These are phyloP conservation scores for Adansonia grandidieri DNA, from an alignment of 441 rosid genomes.

Conservation along the genomic window DNA sequence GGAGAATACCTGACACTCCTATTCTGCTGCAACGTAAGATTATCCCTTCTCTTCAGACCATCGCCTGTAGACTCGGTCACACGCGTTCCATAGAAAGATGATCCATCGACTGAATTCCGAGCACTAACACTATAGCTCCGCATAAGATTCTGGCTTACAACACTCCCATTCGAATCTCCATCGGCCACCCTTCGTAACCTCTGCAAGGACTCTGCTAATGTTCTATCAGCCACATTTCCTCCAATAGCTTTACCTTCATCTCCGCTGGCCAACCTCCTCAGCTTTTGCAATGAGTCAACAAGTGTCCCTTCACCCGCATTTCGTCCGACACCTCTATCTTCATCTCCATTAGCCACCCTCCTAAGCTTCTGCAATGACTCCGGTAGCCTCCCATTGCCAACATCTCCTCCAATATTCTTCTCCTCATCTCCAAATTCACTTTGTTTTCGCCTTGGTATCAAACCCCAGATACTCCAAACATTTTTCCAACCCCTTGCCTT, in stretches of 20 bases:
- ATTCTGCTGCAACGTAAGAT: slow-evolving; percentile 35
- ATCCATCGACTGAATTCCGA: slow-evolving; percentile 37
- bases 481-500: slow-evolving; percentile 43
- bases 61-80: slow-evolving; percentile 33
- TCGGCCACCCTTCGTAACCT: slow-evolving; percentile 17
- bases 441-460: slow-evolving; percentile 42
- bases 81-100: slow-evolving; percentile 36
- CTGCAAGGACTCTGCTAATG: slow-evolving; percentile 30
- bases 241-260: slow-evolving; percentile 26
- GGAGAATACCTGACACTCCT: slow-evolving; percentile 35
- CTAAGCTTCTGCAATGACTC: slow-evolving; percentile 25
- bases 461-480: slow-evolving; percentile 58
- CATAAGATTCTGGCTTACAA: slow-evolving; percentile 31
- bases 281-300: slow-evolving; percentile 52
- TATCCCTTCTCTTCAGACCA: slow-evolving; percentile 41
- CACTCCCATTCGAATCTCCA: slow-evolving; percentile 20
- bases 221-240: slow-evolving; percentile 13
- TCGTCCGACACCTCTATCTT: slow-evolving; percentile 24
- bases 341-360: slow-evolving; percentile 23
- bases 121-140: slow-evolving; percentile 46
- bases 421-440: slow-evolving; percentile 33
- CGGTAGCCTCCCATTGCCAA: slow-evolving; percentile 33
- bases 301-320: slow-evolving; percentile 41
- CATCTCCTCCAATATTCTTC: slow-evolving; percentile 33
- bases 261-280: slow-evolving; percentile 46